Evolutionary conservation across 495 filamentous ascomycete species (phyloP).

Genomic region (Aspergillus leporis): DNA sequence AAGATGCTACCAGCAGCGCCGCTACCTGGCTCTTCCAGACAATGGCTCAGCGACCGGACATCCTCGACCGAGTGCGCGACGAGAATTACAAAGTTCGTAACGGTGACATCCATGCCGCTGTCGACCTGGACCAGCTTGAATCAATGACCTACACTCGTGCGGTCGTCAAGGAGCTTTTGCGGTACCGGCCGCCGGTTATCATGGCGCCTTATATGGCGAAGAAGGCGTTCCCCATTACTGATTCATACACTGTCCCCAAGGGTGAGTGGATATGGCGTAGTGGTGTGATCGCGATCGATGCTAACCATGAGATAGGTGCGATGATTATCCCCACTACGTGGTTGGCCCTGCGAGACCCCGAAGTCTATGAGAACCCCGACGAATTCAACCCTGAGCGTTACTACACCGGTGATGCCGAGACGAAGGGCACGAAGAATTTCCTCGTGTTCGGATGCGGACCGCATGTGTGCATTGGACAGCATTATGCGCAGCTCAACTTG

Average conservation of each 20-base stretch:
- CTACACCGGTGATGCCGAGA: conserved; percentile 86
- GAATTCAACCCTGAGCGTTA: conserved; percentile 86
- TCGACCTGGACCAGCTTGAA: conserved; percentile 83
- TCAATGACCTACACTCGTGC: conserved; percentile 88
- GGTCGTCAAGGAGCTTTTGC: conserved; percentile 88
- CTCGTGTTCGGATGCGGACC: conserved; percentile 95
- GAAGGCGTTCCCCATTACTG: conserved; percentile 90
- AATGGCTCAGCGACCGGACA: conserved; percentile 88
- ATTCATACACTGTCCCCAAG: conserved; percentile 88
- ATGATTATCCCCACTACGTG: conserved; percentile 94
- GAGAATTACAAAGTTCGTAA: conserved; percentile 80
- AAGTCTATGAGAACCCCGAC: conserved; percentile 88
- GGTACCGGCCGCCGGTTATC: conserved; percentile 93
- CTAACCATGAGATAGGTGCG: conserved; percentile 31
- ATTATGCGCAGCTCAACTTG: conserved; percentile 86
- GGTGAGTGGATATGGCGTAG: conserved; percentile 32
- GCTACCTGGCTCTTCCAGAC: conserved; percentile 93
- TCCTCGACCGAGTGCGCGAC: conserved; percentile 86
- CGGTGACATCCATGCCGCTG: conserved; percentile 67
- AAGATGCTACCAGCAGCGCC: conserved; percentile 93
- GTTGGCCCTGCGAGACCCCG: conserved; percentile 87
- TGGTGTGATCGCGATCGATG: too few relatives aligned
- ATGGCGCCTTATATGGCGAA: conserved; percentile 97
- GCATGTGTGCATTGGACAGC: conserved; percentile 95
- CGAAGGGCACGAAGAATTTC: conserved; percentile 86